Evolutionary conservation across 2,329 filamentous ascomycete species (phyloP).

Genomic region (Xylaria sp.): DNA sequence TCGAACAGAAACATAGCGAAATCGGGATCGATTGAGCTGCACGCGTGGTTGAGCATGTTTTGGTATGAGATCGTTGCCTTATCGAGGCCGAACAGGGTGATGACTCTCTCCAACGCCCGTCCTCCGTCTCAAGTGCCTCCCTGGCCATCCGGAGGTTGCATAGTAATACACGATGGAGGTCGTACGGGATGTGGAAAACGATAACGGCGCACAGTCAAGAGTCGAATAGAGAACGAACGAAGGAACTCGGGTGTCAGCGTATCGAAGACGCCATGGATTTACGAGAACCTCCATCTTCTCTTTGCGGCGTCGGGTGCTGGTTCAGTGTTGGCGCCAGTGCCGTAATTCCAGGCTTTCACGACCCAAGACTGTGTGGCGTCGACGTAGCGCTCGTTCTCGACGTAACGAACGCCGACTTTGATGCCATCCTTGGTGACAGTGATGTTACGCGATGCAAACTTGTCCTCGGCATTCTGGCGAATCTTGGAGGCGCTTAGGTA

Average conservation of each 20-base stretch:
- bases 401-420: slow-evolving; percentile 63
- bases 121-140: not conserved
- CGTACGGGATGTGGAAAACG: not conserved
- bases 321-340: slow-evolving; percentile 17
- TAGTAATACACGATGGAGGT: not conserved
- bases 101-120: not conserved
- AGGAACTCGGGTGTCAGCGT: not conserved
- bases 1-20: not conserved
- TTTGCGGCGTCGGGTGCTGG: slow-evolving; percentile 20
- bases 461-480: slow-evolving; percentile 57
- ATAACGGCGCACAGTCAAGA: not conserved
- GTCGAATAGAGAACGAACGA: not conserved
- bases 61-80: not conserved
- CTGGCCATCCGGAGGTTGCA: not conserved
- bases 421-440: slow-evolving; percentile 70
- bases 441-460: slow-evolving; percentile 71
- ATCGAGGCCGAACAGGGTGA: not conserved
- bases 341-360: slow-evolving; percentile 61
- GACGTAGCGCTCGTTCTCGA: slow-evolving; percentile 64
- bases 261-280: not conserved
- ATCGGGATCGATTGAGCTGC: not conserved
- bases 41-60: not conserved
- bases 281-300: slow-evolving; percentile 4
- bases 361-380: slow-evolving; percentile 66
- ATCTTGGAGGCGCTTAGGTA: slow-evolving; percentile 65